phyloP scores from a whole-genome alignment of 2,329 filamentous ascomycete genomes.

The Diplodia sapinea region DNA sequence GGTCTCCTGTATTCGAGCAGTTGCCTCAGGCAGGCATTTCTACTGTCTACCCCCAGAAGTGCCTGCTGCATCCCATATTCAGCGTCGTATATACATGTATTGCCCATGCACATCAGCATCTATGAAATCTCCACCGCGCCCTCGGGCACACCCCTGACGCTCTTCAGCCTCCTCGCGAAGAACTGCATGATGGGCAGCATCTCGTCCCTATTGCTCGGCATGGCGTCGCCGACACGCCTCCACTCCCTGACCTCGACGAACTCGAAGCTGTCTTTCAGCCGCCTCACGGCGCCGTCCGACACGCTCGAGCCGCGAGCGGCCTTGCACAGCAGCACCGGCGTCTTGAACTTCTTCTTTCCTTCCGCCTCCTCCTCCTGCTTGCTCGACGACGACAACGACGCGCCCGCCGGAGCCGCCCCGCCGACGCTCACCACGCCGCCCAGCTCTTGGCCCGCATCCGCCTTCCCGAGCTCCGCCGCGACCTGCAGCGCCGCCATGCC shows the following conservation, averaged over 20 bases:
- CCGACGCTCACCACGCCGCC: constrained; percentile 69
- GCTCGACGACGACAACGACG: constrained; percentile 34
- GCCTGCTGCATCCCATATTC: not conserved
- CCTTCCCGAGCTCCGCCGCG: constrained; percentile 43
- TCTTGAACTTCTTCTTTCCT: constrained; percentile 60
- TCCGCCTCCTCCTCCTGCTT: constrained; percentile 31
- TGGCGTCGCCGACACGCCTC: constrained; percentile 68
- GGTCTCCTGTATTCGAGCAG: no score
- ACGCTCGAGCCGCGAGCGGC: constrained; percentile 60
- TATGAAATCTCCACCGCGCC: constrained; percentile 25
- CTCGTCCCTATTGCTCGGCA: constrained; percentile 84
- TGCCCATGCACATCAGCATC: not conserved
- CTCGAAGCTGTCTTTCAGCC: constrained; percentile 69
- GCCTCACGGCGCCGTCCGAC: constrained; percentile 67
- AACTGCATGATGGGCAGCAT: constrained; percentile 90
- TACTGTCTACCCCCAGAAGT: not conserved
- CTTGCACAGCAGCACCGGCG: constrained; percentile 67
- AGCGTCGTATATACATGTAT: not conserved
- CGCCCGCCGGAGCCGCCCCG: constrained; percentile 58
- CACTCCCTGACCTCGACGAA: constrained; percentile 48
- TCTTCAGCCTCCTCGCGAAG: constrained; percentile 68
- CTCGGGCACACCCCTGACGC: constrained; percentile 16
- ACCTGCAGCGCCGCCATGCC: constrained; percentile 60
- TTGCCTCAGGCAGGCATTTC: not conserved
- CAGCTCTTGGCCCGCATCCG: constrained; percentile 47